phyloP scores from a whole-genome alignment of 2,329 filamentous ascomycete species.

The Cercospora berteroae region DNA sequence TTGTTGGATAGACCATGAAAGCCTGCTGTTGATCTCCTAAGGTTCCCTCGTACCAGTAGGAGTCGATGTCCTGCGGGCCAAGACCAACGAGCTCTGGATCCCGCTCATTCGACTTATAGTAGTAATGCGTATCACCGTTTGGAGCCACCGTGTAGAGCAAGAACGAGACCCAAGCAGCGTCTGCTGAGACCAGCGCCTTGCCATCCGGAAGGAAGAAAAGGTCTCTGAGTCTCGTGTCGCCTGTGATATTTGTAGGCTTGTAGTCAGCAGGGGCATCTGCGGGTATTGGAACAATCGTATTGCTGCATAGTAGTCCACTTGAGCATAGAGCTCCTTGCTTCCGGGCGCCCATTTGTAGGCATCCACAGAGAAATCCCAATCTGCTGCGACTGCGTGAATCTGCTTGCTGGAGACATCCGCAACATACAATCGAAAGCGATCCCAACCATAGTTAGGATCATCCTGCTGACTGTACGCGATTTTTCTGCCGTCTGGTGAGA shows the following conservation, averaged over 20 bases:
- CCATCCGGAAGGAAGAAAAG: conserved; percentile 28
- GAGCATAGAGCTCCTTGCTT: conserved; percentile 24
- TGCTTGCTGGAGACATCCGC: conserved; percentile 26
- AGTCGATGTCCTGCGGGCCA: conserved; percentile 23
- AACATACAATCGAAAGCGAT: conserved; percentile 29
- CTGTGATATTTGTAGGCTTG: conserved; percentile 27
- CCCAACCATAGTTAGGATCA: conserved; percentile 27
- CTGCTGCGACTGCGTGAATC: conserved; percentile 24
- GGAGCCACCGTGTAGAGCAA: conserved; percentile 26
- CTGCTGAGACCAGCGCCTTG: conserved; percentile 25
- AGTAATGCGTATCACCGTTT: conserved; percentile 21
- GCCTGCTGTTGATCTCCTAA: conserved; percentile 29
- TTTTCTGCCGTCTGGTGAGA: conserved; percentile 27
- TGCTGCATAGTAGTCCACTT: conserved; percentile 26
- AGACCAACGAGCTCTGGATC: conserved; percentile 28
- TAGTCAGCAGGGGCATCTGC: conserved; percentile 27
- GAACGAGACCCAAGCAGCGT: conserved; percentile 26
- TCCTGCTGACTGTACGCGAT: conserved; percentile 30
- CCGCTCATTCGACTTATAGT: conserved; percentile 29
- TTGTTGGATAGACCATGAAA: conserved; percentile 29
- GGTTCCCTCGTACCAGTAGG: conserved; percentile 30
- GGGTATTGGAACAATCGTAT: conserved; percentile 28
- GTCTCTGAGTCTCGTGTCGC: conserved; percentile 26
- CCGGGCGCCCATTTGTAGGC: conserved; percentile 25
- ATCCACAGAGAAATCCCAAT: conserved; percentile 25